Base-by-base conservation (phyloP, 208 protist genomes). In the Lotmaria passim region DNA sequence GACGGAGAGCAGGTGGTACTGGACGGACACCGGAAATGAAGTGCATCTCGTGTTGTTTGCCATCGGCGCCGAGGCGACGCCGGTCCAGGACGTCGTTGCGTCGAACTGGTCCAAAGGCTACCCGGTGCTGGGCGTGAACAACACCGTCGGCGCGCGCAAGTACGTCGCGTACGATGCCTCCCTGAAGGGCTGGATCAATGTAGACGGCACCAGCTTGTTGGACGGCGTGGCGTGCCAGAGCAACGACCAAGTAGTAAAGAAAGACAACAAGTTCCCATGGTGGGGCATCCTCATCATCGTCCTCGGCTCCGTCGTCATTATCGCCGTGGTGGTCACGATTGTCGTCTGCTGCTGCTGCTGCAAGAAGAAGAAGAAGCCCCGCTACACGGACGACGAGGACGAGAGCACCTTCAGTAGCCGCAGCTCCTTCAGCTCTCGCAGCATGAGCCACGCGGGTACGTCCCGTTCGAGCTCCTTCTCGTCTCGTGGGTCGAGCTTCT, bases 241-340 rank as follows among this genome's bases (percentile, higher is more conserved):
- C 24, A 8, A 26, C 7, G 59, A 74, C 21, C 4, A 15, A 1
- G 41, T 60, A 21, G 10, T 26, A 7, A 11, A 5, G 7, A 2
- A 21, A 3, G 1, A 41, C 14, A 57, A 53, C 41, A 47, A 14
- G 15, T 38, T n/a, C 11, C 62, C 62, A 44, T 64, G 59, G 59
- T 64, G 59, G 59, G 59, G 30, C 30, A 64, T 64, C 43, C 44
- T 64, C 41, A 64, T 64, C 44, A 51, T 64, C 31, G 59, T 64
- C 36, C 41, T 64, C 30, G 59, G 59, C 57, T 39, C 23, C 44
- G 59, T 53, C 44, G 44, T 41, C 31, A 17, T 64, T 19, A 53
- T 64, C 38, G 59, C 43, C 17, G 44, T 64, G 10, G 59, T 64
- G 30, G 0, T 64, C 44, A 30, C 21, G 26, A 31, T 64, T 12